Base-by-base conservation (phyloP, 1,284 basidiomycete genomes). In the Trichosporon faecale region DNA sequence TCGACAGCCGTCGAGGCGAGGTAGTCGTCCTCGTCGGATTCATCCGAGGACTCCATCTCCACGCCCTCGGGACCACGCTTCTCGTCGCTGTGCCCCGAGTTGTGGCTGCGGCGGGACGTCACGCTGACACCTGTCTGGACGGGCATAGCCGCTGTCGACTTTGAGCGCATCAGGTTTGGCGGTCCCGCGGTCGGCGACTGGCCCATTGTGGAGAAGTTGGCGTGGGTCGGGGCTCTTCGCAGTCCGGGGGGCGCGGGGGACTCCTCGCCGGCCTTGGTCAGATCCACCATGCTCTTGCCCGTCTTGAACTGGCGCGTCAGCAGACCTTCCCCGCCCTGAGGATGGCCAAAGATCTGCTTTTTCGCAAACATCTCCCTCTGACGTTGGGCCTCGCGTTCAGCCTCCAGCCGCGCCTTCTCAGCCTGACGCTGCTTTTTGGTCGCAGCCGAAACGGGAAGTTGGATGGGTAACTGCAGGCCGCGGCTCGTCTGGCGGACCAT, bases 331-430 rank as follows among this genome's bases (percentile, higher is more conserved):
- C 67, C 64, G 29, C 63, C 23, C 61, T 27, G n/a, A 2, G 67
- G 55, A 14, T 57, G 70, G 1, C 76, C 76, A 61, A 81, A 78
- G 65, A 82, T 78, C 23, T 78, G 74, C 68, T 79, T 73, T 66
- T 82, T 82, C 6, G 81, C 79, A 71, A 82, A 82, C 81, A 82
- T 82, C 65, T 80, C 77, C 37, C 80, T 70, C 72, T 82, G 77
- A 60, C 76, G 73, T 68, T 79, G 78, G 2, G 79, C 80, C 5
- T 80, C 79, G n/a, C 78, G 70, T 64, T 79, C 74, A 6, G 74
- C 76, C 66, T 82, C 79, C 18, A 77, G 77, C 65, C 75, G 71
- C 3, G 75, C 78, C 63, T 78, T 44, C 60, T 80, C 80, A 6
- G 76, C 78, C 8, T 69, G 73, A 18, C 78, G 69, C 68, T 81